A percentile compares a stretch with the other conserved stretches of the same genome.
Evolutionary conservation across 495 filamentous ascomycete genomes (phyloP).

Genomic region (Massariosphaeria phaeospora): DNA sequence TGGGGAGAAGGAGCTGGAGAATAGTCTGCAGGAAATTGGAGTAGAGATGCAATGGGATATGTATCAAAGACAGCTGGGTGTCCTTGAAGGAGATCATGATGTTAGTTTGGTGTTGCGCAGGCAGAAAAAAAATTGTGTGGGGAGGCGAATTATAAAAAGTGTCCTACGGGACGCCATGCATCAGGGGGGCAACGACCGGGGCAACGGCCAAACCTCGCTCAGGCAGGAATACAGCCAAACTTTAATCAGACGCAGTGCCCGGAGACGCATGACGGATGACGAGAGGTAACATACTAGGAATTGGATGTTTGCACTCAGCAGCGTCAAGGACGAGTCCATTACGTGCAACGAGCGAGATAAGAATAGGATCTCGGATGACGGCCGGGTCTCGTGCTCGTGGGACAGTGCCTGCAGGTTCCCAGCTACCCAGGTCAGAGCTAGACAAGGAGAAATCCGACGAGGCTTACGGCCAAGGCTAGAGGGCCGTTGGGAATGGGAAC

Average conservation of each 20-base stretch:
- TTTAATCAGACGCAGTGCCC: slow-evolving; percentile 13
- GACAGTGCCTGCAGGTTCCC: slow-evolving; percentile 24
- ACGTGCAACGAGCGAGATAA: slow-evolving; percentile 25
- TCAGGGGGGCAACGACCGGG: slow-evolving; percentile 12
- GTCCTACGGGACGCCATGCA: slow-evolving; percentile 27
- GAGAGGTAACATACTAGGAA: slow-evolving; percentile 38
- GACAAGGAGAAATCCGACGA: slow-evolving; percentile 16
- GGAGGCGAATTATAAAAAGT: slow-evolving; percentile 33
- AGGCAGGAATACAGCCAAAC: slow-evolving; percentile 6
- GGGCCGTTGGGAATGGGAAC: slow-evolving; percentile 13
- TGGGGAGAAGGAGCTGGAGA: slow-evolving; percentile 73
- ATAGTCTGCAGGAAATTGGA: slow-evolving; percentile 77
- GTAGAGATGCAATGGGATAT: slow-evolving; percentile 82
- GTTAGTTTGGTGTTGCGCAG: slow-evolving; percentile 25
- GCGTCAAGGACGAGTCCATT: slow-evolving; percentile 39
- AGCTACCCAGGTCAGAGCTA: slow-evolving; percentile 14
- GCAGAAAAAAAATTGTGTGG: slow-evolving; percentile 25
- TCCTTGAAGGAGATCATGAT: slow-evolving; percentile 56
- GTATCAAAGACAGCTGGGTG: slow-evolving; percentile 78
- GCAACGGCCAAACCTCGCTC: slow-evolving; percentile 7
- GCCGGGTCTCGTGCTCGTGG: slow-evolving; percentile 21
- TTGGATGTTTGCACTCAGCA: slow-evolving; percentile 40
- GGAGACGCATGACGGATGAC: slow-evolving; percentile 25
- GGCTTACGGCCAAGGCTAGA: slow-evolving; percentile 27
- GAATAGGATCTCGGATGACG: slow-evolving; percentile 17